Base-by-base conservation (phyloP, 805 yeast species). In the Saccharomycopsis olivae region DNA sequence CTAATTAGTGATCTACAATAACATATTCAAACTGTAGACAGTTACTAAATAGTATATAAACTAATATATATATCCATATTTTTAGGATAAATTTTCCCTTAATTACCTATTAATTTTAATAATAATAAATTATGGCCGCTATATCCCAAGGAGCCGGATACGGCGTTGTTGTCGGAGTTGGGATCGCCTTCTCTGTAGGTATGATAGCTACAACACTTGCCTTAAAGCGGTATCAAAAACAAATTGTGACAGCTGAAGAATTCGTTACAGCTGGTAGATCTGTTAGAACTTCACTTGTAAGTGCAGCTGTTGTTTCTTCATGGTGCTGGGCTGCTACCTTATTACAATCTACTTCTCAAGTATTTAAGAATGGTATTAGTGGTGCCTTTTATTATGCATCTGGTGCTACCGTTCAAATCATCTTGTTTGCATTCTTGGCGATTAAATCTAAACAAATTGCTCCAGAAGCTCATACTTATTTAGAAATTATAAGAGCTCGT, bases 211-310 rank as follows among this genome's bases (percentile, higher is more conserved):
- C 82, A 39, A 85, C 95, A 0, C 69, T 64, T 36, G 66, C 82
- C 44, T 65, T 86, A 33, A 72, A 74, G 49, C 67, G 95, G 35
- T 88, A 87, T 58, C 88, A 85, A 55, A 73, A 74, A 51, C 96
- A 88, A 59, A 70, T 82, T 41, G 79, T 86, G 59, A 85, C 95
- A 5, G 87, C 96, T 3, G 96, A 88, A 61, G 95, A 87, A 55
- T 88, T 88, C 51, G 75, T 94, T 2, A 87, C 96, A 4, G 95
- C 96, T 27, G 95, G 95, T 49, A 72, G 95, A 55, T 68, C 85
- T 3, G 94, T 88, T 31, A 82, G 80, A 51, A 77, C 89, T 0
- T 92, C 92, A 36, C 65, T 88, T 49, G 79, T 86, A 47, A 78
- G 89, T 4, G 78, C 94, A 5, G 95, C 95, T 5, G 96, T 88